phyloP scores from a whole-genome alignment of 2,329 filamentous ascomycete species.

The Juglanconis juglandina region DNA sequence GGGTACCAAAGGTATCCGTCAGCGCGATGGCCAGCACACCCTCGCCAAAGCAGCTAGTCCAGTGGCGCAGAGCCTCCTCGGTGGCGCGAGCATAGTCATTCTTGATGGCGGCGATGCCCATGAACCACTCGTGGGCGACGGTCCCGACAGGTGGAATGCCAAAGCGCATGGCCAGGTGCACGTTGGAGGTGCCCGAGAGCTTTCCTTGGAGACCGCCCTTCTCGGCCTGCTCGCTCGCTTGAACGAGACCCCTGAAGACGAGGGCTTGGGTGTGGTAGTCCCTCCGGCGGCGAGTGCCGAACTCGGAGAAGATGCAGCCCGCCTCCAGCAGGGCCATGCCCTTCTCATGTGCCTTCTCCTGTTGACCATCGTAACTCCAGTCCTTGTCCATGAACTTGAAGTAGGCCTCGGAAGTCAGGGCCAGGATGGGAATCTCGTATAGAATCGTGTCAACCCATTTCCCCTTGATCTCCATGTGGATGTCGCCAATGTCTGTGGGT shows the following conservation, averaged over 20 bases:
- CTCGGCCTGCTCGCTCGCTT: slow-evolving; percentile 69
- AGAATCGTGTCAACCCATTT: slow-evolving; percentile 93
- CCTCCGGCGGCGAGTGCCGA: slow-evolving; percentile 81
- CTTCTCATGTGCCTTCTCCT: slow-evolving; percentile 80
- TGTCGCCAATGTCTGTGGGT: slow-evolving; percentile 67
- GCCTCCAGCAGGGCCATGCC: slow-evolving; percentile 72
- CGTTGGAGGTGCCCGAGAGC: slow-evolving; percentile 88
- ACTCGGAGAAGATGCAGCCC: slow-evolving; percentile 89
- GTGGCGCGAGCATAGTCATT: slow-evolving; percentile 82
- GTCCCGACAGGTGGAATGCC: slow-evolving; percentile 82
- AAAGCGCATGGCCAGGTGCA: slow-evolving; percentile 94
- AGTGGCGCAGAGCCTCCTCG: slow-evolving; percentile 79
- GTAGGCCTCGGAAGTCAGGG: slow-evolving; percentile 90
- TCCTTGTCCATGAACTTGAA: slow-evolving; percentile 95
- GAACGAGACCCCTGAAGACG: slow-evolving; percentile 81
- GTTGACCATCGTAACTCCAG: slow-evolving; percentile 84
- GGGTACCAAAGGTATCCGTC: slow-evolving; percentile 94
- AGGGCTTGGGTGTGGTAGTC: slow-evolving; percentile 95
- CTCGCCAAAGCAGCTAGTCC: slow-evolving; percentile 87
- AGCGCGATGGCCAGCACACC: slow-evolving; percentile 81
- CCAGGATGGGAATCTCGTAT: slow-evolving; percentile 93
- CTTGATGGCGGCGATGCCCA: slow-evolving; percentile 91
- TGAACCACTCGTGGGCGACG: slow-evolving; percentile 96
- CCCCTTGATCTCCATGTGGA: slow-evolving; percentile 74
- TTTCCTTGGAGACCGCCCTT: slow-evolving; percentile 65